Evolutionary conservation across 768 basidiomycete genomes (phyloP), one percentile per base, ranked within the genome.

Genomic region (Trametopsis cervina): DNA sequence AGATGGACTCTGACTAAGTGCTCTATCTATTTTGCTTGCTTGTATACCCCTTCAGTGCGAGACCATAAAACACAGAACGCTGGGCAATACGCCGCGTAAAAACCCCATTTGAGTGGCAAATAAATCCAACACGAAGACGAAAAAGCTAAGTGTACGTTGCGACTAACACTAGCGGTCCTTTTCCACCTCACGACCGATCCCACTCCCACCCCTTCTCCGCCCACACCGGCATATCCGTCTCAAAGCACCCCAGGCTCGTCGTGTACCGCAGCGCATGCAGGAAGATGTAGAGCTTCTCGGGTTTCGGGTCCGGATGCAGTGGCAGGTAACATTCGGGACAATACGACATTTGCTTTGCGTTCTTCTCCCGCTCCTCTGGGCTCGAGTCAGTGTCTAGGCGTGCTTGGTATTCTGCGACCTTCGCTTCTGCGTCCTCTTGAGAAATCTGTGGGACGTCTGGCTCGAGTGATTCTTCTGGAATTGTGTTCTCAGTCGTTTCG

Each of bases 241-340:
- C 81, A 57, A 88, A 95, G 22, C 75, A 67, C n/a, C 91, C 91
- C 38, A 92, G 69, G 53, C 79, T 81, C 11, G 85, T 85, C 42
- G 83, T 87, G 65, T 93, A 97, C 57, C 77, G 77, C 60, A 88
- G 65, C 22, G 96, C 94, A 59, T 99, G 96, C 60, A 99, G 67
- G 67, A 94, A 99, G 55, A 99, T 98, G 66, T 91, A 97, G 48
- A 98, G 70, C 52, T 81, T 81, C 63, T 93, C 90, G 2, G 94
- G 93, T 59, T 79, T 81, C 1, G 95, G 96, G 66, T 99, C 96
- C 10, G 92, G 90, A 49, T 93, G 83, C 21, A 97, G 67, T 13
- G 96, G 96, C 40, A 96, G 71, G 64, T 88, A 97, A 63, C 95
- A 99, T 60, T 91, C 89, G 1, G 78, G 72, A 63, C 95, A 99